phyloP scores from a whole-genome alignment of 1,284 basidiomycete species.

The Entoloma clypeatum region DNA sequence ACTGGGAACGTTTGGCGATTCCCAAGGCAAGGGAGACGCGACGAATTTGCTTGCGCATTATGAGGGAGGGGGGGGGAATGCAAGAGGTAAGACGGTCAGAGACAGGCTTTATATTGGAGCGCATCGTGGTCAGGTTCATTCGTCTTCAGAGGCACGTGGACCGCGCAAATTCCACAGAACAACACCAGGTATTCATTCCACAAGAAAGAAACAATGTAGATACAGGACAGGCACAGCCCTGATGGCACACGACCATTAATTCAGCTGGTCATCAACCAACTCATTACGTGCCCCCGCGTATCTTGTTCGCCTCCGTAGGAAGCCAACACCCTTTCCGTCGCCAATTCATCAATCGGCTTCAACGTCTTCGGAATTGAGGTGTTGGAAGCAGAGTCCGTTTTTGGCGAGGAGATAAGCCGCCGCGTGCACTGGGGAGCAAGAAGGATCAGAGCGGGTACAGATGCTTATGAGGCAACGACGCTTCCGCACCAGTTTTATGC shows the following conservation, averaged over 20 bases:
- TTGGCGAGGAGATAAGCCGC: conserved; percentile 41
- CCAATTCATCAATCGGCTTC: conserved; percentile 61
- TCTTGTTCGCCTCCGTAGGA: conserved; percentile 38
- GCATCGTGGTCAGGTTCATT: too few relatives aligned
- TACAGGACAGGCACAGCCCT: too few relatives aligned
- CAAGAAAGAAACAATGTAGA: not conserved
- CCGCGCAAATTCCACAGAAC: too few relatives aligned
- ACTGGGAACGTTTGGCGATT: conserved; percentile 19
- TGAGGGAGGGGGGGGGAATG: conserved; percentile 4
- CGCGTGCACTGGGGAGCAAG: conserved; percentile 47
- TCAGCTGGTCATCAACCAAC: conserved; percentile 12
- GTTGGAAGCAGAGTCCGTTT: conserved; percentile 48
- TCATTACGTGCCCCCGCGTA: conserved; percentile 13
- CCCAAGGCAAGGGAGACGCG: conserved; percentile 29
- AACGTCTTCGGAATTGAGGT: conserved; percentile 52
- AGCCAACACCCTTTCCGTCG: conserved; percentile 64
- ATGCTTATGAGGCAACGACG: conserved; percentile 1
- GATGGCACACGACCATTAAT: too few relatives aligned
- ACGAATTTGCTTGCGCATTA: conserved; percentile 28
- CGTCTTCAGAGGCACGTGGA: too few relatives aligned
- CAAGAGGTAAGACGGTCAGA: not conserved
- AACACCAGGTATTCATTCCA: not conserved
- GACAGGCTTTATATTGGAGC: too few relatives aligned
- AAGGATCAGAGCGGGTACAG: conserved; percentile 1
- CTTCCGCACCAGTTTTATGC: conserved; percentile 73